These are phyloP conservation scores for Smallanthus sonchifolius DNA, from an alignment of 129 eudicot genomes.

Conservation along the genomic window DNA sequence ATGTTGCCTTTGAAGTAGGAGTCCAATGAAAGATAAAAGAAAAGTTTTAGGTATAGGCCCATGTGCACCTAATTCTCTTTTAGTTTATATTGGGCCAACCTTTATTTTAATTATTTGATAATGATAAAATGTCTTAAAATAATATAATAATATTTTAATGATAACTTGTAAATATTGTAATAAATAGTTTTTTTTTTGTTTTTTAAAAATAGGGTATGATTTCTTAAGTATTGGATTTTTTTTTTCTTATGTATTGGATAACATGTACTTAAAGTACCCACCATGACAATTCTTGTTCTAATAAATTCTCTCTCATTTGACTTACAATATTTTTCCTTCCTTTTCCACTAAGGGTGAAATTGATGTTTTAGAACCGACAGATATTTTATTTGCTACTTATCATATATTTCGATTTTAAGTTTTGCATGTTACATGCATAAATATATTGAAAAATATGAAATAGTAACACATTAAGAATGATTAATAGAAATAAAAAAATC, in stretches of 20 bases:
- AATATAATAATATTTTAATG: neutral
- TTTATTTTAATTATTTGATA: neutral
- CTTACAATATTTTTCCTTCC: neutral
- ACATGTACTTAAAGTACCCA: neutral
- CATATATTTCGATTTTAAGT: neutral
- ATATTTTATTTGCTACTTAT: neutral
- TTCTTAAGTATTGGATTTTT: too few species aligned
- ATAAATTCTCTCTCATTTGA: neutral
- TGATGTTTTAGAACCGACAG: neutral
- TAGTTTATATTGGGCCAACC: slow-evolving; percentile 17
- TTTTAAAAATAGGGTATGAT: neutral
- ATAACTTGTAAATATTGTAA: neutral
- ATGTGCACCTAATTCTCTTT: slow-evolving; percentile 35
- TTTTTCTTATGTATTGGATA: too few species aligned
- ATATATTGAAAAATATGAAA: neutral
- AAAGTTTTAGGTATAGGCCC: slow-evolving; percentile 26
- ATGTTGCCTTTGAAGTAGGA: slow-evolving; percentile 20
- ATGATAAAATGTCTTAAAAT: neutral
- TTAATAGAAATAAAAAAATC: neutral
- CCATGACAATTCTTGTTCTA: neutral
- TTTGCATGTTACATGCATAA: too few species aligned
- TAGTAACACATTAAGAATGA: neutral
- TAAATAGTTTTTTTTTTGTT: neutral
- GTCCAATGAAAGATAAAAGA: slow-evolving; percentile 20
- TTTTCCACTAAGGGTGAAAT: neutral